These are phyloP conservation scores for Athelia psychrophila DNA, from an alignment of 1,284 basidiomycete genomes.

Conservation along the genomic window DNA sequence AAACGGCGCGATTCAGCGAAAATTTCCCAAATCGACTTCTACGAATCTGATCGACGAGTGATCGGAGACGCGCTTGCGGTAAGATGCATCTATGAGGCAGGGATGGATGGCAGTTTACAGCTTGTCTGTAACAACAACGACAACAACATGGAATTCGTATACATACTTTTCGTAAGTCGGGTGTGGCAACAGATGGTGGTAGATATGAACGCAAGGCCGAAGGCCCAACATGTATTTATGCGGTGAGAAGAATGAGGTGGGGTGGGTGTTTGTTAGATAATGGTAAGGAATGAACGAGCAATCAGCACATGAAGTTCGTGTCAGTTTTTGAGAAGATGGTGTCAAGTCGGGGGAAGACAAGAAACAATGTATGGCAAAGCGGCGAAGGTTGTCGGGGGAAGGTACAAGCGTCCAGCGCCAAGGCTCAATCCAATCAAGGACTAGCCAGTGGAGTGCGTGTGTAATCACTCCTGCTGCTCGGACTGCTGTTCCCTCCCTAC, in stretches of 20 bases:
- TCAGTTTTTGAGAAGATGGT: background rate
- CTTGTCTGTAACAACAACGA: no score
- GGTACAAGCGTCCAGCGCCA: background rate
- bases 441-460: background rate
- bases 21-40: no score
- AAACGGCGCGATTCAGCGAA: no score
- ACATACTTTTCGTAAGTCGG: background rate
- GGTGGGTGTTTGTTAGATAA: background rate
- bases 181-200: background rate
- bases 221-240: background rate
- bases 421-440: background rate
- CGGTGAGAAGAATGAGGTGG: background rate
- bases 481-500: conserved; percentile 78
- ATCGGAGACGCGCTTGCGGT: no score
- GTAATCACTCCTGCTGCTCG: conserved; percentile 48
- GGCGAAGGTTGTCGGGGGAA: background rate
- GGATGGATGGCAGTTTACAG: no score
- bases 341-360: background rate
- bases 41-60: no score
- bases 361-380: background rate
- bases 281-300: background rate
- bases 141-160: background rate
- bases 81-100: no score
- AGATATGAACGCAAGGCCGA: background rate
- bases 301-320: background rate